A percentile compares a stretch with the other conserved stretches of the same genome.
Evolutionary conservation across 208 protist genomes (phyloP).

Genomic region (Wallacemonas rigidus): DNA sequence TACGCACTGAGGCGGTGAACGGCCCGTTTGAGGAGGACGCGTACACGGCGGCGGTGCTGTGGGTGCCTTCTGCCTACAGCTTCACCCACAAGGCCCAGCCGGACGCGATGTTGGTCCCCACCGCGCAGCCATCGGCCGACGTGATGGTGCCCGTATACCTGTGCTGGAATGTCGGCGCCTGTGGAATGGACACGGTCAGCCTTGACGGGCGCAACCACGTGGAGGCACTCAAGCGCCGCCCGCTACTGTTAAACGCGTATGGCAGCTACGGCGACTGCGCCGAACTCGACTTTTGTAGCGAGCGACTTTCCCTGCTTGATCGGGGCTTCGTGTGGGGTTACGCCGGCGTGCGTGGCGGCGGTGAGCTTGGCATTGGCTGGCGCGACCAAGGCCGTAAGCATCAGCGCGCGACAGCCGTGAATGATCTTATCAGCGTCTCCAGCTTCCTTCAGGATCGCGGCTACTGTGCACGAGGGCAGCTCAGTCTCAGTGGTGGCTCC

Average conservation of each 20-base stretch:
- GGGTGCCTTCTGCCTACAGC: constrained; percentile 62
- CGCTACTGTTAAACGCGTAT: constrained; percentile 72
- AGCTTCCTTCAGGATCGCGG: constrained; percentile 54
- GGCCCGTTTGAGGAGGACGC: constrained; percentile 35
- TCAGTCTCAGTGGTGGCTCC: constrained; percentile 65
- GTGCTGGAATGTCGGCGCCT: constrained; percentile 27
- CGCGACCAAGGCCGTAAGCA: constrained; percentile 54
- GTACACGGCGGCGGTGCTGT: constrained; percentile 56
- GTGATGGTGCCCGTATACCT: constrained; percentile 51
- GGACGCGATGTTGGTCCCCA: constrained; percentile 20
- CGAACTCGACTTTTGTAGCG: constrained; percentile 57
- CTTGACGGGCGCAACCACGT: background rate
- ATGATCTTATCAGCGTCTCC: constrained; percentile 78
- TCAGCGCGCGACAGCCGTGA: constrained; percentile 75
- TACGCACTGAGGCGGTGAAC: constrained; percentile 40
- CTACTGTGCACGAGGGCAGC: constrained; percentile 32
- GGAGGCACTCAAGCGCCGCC: constrained; percentile 17
- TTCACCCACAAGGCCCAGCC: constrained; percentile 22
- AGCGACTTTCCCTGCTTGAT: constrained; percentile 69
- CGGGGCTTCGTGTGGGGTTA: constrained; percentile 78
- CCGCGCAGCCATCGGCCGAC: constrained; percentile 12
- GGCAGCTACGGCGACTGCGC: constrained; percentile 71
- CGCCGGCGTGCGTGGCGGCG: constrained; percentile 85
- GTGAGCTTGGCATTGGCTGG: constrained; percentile 82
- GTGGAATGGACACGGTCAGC: background rate